These are phyloP conservation scores for Pseudogymnoascus pannorum DNA, from an alignment of 2,329 filamentous ascomycete species.

Conservation along the genomic window DNA sequence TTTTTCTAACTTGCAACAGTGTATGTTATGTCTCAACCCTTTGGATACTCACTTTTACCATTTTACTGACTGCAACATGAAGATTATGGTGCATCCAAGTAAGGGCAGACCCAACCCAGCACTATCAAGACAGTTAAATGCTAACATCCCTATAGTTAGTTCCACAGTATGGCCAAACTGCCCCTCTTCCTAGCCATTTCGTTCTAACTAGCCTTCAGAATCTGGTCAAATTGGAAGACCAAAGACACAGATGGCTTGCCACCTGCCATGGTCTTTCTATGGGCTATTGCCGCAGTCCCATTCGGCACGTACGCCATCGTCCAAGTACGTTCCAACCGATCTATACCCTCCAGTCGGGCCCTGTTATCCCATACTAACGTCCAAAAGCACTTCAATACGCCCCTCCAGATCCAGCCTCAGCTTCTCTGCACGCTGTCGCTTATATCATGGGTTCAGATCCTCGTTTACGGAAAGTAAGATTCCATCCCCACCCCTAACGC, in stretches of 20 bases:
- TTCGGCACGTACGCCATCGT: conserved; percentile 46
- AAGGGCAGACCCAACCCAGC: conserved; percentile 10
- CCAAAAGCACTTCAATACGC: conserved; percentile 45
- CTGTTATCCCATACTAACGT: neutral
- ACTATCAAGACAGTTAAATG: neutral
- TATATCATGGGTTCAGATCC: conserved; percentile 44
- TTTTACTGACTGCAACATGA: neutral
- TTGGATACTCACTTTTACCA: neutral
- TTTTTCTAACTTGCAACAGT: neutral
- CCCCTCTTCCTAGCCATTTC: neutral
- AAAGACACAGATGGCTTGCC: conserved; percentile 57
- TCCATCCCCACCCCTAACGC: too few species aligned
- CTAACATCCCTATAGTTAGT: conserved; percentile 21
- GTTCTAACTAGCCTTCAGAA: conserved; percentile 24
- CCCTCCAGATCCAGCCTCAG: conserved; percentile 47
- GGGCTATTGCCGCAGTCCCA: conserved; percentile 44
- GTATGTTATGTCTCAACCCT: neutral
- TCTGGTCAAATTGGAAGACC: conserved; percentile 54
- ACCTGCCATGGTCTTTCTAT: conserved; percentile 53
- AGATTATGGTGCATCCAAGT: conserved; percentile 38
- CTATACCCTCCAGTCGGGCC: neutral
- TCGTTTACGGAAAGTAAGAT: conserved; percentile 42
- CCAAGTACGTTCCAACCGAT: conserved; percentile 30
- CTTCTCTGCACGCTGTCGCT: conserved; percentile 42
- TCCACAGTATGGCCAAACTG: conserved; percentile 23